A percentile compares a stretch with the other conserved stretches of the same genome.
phyloP scores from a whole-genome alignment of 164 flowering plant species.

The Hamamelis virginiana region DNA sequence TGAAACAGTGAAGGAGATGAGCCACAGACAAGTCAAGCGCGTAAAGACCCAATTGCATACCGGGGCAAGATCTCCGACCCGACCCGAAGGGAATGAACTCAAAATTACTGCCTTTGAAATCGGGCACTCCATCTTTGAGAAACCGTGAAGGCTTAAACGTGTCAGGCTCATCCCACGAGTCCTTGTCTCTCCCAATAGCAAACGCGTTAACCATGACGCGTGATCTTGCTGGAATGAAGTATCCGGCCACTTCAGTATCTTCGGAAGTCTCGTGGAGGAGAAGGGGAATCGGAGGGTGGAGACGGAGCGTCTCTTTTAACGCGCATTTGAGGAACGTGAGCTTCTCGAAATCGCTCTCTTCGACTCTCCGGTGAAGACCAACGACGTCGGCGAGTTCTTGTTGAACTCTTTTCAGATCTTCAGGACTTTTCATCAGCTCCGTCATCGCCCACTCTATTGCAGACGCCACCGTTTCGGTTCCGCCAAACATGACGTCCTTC shows the following conservation, averaged over 20 bases:
- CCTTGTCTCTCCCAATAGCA: constrained; percentile 64
- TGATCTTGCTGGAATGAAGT: constrained; percentile 54
- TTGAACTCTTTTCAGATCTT: constrained; percentile 57
- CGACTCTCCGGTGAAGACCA: constrained; percentile 52
- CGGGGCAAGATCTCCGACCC: constrained; percentile 87
- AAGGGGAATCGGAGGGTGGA: constrained; percentile 88
- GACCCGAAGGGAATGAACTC: constrained; percentile 91
- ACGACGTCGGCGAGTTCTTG: constrained; percentile 62
- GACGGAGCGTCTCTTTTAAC: constrained; percentile 67
- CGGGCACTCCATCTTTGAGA: constrained; percentile 41
- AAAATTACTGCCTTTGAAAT: constrained; percentile 66
- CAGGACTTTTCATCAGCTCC: constrained; percentile 65
- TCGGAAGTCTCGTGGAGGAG: constrained; percentile 80
- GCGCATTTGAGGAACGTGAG: constrained; percentile 51
- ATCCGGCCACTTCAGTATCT: constrained; percentile 62
- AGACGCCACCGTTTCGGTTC: constrained; percentile 90
- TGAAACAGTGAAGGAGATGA: constrained; percentile 63
- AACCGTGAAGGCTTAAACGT: constrained; percentile 58
- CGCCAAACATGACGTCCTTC: constrained; percentile 93
- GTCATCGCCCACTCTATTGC: constrained; percentile 89
- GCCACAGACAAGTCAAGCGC: constrained; percentile 66
- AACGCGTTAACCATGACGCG: constrained; percentile 70
- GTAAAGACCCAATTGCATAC: constrained; percentile 78
- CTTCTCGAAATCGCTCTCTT: constrained; percentile 71
- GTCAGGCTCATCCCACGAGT: constrained; percentile 67